phyloP scores from a whole-genome alignment of 2,329 filamentous ascomycete species.

The Onygena corvina region DNA sequence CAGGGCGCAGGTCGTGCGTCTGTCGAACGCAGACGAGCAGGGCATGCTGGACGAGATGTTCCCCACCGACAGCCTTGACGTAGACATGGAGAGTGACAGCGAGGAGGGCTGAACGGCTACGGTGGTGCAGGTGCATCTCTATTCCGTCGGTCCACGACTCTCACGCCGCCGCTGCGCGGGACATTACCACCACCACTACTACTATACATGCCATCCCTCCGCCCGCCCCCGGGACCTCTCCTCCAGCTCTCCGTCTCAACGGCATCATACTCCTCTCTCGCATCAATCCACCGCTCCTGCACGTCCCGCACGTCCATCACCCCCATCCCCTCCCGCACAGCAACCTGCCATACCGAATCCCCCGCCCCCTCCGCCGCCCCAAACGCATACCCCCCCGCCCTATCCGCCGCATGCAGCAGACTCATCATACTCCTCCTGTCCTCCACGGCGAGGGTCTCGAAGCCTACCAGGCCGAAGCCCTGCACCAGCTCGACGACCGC shows the following conservation, averaged over 20 bases:
- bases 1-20: conserved; percentile 56
- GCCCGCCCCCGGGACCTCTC: too few species aligned
- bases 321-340: conserved; percentile 61
- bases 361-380: conserved; percentile 82
- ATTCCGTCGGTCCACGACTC: conserved; percentile 39
- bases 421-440: conserved; percentile 97
- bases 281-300: conserved; percentile 90
- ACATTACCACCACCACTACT: too few species aligned
- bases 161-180: conserved; percentile 53
- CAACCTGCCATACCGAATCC: conserved; percentile 93
- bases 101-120: conserved; percentile 37
- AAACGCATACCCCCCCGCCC: conserved; percentile 87
- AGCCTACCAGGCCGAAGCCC: conserved; percentile 77
- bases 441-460: conserved; percentile 89
- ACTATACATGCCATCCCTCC: too few species aligned
- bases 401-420: conserved; percentile 75
- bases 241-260: conserved; percentile 61
- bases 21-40: conserved; percentile 42
- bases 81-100: conserved; percentile 35
- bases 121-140: conserved; percentile 30
- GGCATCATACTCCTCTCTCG: conserved; percentile 76
- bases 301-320: conserved; percentile 76
- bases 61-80: conserved; percentile 20
- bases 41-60: conserved; percentile 26
- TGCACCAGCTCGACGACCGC: conserved; percentile 80